Base-by-base conservation (phyloP, 1,284 basidiomycete genomes). In the Anthracocystis setariae region DNA sequence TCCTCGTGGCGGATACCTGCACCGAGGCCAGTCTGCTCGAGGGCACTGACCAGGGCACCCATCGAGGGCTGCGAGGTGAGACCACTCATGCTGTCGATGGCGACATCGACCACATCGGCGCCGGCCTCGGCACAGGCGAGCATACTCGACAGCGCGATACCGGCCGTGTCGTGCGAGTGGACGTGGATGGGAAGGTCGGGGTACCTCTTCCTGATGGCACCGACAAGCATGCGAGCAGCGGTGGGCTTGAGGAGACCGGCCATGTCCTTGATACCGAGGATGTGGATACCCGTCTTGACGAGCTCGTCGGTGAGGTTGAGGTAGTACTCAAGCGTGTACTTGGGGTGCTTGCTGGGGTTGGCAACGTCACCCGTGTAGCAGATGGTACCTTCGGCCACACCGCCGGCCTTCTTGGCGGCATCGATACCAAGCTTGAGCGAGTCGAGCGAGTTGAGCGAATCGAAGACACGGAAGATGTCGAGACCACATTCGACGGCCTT, bases 401-500 rank as follows among this genome's bases (percentile, higher is more conserved):
- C 96, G 61, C 96, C 96, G 38, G 96, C 96, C 85, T 96, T 97
- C 90, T 98, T 98, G 73, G 96, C 96, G 35, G 96, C 96, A 83
- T 98, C 95, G 77, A 98, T 98, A 84, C 80, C 80, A 45, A 82
- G 74, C 71, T 73, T 72, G 50, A 82, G 70, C 46, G 78, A 80
- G 44, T 80, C 80, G 49, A 82, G 60, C 60, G 73, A 74, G 76
- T 82, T 82, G 85, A 99, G 86, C 46, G 96, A 98, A 85, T 99
- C 96, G 79, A 99, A 99, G 58, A 99, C 94, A 84, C 96, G 89
- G 92, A 99, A 99, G 82, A 99, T 99, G 86, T 99, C 96, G 46
- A 98, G 88, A 84, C 96, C 96, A 76, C 95, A 96, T 86, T 98
- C 94, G 25, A 99, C 95, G 20, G 96, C 96, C 85, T 96, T 86